Percentiles rank a stretch among this genome's conserved stretches.
Evolutionary conservation across 768 basidiomycete species (phyloP).

Genomic region (Russula compacta): DNA sequence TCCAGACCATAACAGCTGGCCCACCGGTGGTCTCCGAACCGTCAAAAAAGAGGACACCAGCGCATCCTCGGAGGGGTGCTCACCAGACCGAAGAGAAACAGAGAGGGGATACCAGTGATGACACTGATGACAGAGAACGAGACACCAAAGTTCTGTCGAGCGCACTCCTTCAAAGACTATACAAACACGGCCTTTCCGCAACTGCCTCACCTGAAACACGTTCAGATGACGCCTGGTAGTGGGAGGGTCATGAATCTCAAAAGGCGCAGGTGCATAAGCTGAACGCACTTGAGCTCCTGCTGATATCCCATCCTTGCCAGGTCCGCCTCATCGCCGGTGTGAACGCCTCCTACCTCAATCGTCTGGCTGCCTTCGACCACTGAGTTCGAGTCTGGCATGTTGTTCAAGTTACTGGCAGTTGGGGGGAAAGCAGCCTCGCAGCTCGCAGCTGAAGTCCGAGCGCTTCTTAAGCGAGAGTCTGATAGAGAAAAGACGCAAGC

Average conservation of each 20-base stretch:
- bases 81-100: slow-evolving; percentile 62
- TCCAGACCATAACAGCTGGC: slow-evolving; percentile 71
- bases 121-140: slow-evolving; percentile 73
- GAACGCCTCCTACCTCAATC: not conserved
- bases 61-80: slow-evolving; percentile 20
- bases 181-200: not conserved
- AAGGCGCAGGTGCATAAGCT: not conserved
- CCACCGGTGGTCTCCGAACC: slow-evolving; percentile 57
- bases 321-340: slow-evolving; percentile 45
- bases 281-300: slow-evolving; percentile 51
- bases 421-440: not conserved
- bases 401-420: not conserved
- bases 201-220: slow-evolving; percentile 44
- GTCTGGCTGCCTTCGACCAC: not conserved
- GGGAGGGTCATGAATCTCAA: not conserved
- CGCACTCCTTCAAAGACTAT: not conserved
- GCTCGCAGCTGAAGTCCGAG: not conserved
- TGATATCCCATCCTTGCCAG: slow-evolving; percentile 65
- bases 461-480: not conserved
- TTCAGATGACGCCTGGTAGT: slow-evolving; percentile 47
- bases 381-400: not conserved
- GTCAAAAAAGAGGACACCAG: not conserved
- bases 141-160: slow-evolving; percentile 54
- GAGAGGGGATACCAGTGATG: slow-evolving; percentile 61
- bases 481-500: not conserved